These are phyloP conservation scores for Pythium periplocum DNA, from an alignment of 352 stramenopile genomes.

Conservation along the genomic window DNA sequence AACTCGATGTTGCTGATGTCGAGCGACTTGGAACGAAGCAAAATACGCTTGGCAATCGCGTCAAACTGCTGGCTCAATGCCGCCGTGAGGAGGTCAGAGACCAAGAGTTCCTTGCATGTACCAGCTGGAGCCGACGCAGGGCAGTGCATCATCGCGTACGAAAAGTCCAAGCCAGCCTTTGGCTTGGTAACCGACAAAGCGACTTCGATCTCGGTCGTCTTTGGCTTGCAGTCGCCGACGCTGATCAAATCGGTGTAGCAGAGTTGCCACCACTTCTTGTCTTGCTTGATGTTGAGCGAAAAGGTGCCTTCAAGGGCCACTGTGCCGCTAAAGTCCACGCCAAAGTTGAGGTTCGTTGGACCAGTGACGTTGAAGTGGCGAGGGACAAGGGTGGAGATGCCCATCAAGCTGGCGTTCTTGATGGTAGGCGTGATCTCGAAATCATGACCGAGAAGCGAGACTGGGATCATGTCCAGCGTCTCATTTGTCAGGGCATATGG, in stretches of 20 bases:
- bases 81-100: conserved; percentile 34
- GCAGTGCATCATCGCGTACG: conserved; percentile 37
- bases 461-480: conserved; percentile 34
- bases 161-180: conserved; percentile 22
- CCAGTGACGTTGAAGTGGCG: conserved; percentile 45
- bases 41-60: conserved; percentile 16
- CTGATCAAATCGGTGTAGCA: conserved; percentile 54
- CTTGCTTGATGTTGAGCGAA: conserved; percentile 39
- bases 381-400: conserved; percentile 35
- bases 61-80: conserved; percentile 27
- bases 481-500: conserved; percentile 32
- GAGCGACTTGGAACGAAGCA: conserved; percentile 27
- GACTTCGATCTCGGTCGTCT: conserved; percentile 33
- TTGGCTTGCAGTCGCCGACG: conserved; percentile 29
- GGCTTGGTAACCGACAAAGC: conserved; percentile 32
- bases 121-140: conserved; percentile 19
- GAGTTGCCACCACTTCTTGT: conserved; percentile 61
- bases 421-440: conserved; percentile 49
- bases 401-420: conserved; percentile 34
- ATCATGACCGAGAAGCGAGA: conserved; percentile 42
- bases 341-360: conserved; percentile 30
- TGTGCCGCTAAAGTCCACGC: conserved; percentile 34
- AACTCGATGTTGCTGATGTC: conserved; percentile 29
- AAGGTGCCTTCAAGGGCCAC: conserved; percentile 32
- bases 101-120: conserved; percentile 42